phyloP scores from a whole-genome alignment of 2,329 filamentous ascomycete genomes.

The Exserohilum turcica region DNA sequence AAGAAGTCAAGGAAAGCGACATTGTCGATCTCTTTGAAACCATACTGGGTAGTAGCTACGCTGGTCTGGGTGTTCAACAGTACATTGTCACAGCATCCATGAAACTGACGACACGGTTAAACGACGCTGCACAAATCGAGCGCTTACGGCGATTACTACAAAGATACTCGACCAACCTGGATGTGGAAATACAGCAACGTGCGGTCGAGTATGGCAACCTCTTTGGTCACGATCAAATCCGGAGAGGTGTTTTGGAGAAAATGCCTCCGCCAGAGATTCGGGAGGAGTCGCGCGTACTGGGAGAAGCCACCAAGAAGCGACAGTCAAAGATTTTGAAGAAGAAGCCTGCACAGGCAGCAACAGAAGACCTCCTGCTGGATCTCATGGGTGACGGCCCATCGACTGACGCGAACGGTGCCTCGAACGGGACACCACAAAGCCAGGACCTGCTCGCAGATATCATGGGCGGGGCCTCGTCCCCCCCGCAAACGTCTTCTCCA shows the following conservation, averaged over 20 bases:
- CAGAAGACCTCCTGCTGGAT: slow-evolving; percentile 89
- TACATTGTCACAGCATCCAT: slow-evolving; percentile 95
- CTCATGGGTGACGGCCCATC: slow-evolving; percentile 80
- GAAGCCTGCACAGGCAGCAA: slow-evolving; percentile 77
- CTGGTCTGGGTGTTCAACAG: slow-evolving; percentile 86
- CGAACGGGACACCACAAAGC: slow-evolving; percentile 66
- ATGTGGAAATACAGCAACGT: slow-evolving; percentile 94
- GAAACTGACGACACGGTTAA: slow-evolving; percentile 89
- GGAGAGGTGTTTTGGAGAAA: slow-evolving; percentile 88
- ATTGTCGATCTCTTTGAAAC: slow-evolving; percentile 90
- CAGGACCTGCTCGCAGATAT: slow-evolving; percentile 91
- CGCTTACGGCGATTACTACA: slow-evolving; percentile 79
- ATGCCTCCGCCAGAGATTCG: slow-evolving; percentile 98
- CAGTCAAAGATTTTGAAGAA: slow-evolving; percentile 66
- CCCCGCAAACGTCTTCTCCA: slow-evolving; percentile 47
- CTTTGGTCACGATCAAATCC: slow-evolving; percentile 87
- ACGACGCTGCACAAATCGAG: slow-evolving; percentile 83
- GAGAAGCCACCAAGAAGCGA: slow-evolving; percentile 67
- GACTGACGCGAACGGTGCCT: slow-evolving; percentile 57
- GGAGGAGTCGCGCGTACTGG: slow-evolving; percentile 89
- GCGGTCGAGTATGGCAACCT: slow-evolving; percentile 94
- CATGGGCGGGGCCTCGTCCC: slow-evolving; percentile 66
- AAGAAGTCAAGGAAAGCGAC: slow-evolving; percentile 82
- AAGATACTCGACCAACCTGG: slow-evolving; percentile 80
- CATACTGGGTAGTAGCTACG: slow-evolving; percentile 93